phyloP scores from a whole-genome alignment of 202 grass and related monocot genomes.

The Hordeum pubiflorum region DNA sequence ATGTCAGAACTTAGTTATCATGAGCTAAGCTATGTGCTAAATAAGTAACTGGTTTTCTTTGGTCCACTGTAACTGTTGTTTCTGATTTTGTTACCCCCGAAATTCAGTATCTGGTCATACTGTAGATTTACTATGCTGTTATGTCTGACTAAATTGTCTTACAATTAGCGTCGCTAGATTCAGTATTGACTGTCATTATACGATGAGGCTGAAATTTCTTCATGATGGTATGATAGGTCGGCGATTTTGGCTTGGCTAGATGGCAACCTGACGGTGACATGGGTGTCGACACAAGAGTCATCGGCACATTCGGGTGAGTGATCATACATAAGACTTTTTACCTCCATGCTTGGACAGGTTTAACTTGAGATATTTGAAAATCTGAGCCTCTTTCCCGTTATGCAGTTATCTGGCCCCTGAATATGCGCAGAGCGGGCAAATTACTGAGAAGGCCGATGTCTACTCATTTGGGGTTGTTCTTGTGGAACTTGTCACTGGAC shows the following conservation, averaged over 20 bases:
- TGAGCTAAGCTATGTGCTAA: not conserved
- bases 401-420: slow-evolving; percentile 83
- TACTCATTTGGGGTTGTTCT: slow-evolving; percentile 97
- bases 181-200: not conserved
- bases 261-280: slow-evolving; percentile 98
- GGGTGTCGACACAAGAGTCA: slow-evolving; percentile 89
- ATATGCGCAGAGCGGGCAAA: slow-evolving; percentile 89
- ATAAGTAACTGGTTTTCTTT: not conserved
- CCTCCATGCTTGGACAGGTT: not conserved
- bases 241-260: slow-evolving; percentile 83
- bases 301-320: slow-evolving; percentile 82
- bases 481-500: slow-evolving; percentile 85
- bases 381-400: not conserved
- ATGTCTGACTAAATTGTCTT: not conserved
- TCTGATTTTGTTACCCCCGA: not conserved
- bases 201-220: not conserved
- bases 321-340: not conserved
- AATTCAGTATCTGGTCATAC: not conserved
- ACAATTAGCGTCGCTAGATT: not conserved
- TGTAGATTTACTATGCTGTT: not conserved
- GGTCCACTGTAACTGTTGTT: not conserved
- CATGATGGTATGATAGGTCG: slow-evolving; percentile 44
- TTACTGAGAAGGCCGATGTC: slow-evolving; percentile 93
- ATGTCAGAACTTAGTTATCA: not conserved
- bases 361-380: not conserved